Percentiles rank a stretch among this genome's conserved stretches.
Conservation (phyloP, 2,329 filamentous ascomycete genomes). For the Penicillium capsulatum region DNA sequence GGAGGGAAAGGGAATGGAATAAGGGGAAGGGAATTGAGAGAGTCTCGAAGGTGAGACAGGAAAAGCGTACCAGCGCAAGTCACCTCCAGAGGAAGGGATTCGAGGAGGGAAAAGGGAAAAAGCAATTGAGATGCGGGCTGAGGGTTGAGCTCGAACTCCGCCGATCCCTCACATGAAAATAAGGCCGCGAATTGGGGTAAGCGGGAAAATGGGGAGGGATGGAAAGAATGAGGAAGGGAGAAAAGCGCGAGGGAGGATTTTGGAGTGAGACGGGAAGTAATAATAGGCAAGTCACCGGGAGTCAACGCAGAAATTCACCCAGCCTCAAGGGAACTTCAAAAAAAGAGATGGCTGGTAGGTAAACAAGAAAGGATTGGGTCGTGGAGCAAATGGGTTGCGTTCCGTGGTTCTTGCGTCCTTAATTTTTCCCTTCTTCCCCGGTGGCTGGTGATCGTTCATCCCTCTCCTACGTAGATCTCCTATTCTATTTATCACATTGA, state of each 20-base stretch:
- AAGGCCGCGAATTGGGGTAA: slow-evolving; percentile 7
- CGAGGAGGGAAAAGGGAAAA: slow-evolving; percentile 10
- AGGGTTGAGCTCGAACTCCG: slow-evolving; percentile 10
- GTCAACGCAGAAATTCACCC: slow-evolving; percentile 7
- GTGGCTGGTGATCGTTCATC: background rate
- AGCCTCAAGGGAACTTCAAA: slow-evolving; percentile 12
- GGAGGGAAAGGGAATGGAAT: slow-evolving; percentile 9
- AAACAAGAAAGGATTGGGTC: too few species aligned
- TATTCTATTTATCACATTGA: too few species aligned
- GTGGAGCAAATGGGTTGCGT: too few species aligned
- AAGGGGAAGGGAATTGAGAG: slow-evolving; percentile 13
- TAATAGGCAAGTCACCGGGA: too few species aligned
- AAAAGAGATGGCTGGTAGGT: too few species aligned
- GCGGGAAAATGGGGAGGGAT: slow-evolving; percentile 5
- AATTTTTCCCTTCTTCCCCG: too few species aligned
- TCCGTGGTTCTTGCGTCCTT: too few species aligned
- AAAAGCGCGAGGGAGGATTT: slow-evolving; percentile 13
- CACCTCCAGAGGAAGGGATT: slow-evolving; percentile 8
- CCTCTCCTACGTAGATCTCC: too few species aligned
- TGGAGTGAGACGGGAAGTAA: background rate
- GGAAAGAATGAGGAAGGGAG: slow-evolving; percentile 1
- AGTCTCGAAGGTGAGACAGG: slow-evolving; percentile 10
- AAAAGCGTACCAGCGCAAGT: slow-evolving; percentile 27
- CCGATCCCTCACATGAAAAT: slow-evolving; percentile 27
- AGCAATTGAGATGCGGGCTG: slow-evolving; percentile 15